Evolutionary conservation across 805 yeast genomes (phyloP).

Genomic region (Metschnikowia rubicola): DNA sequence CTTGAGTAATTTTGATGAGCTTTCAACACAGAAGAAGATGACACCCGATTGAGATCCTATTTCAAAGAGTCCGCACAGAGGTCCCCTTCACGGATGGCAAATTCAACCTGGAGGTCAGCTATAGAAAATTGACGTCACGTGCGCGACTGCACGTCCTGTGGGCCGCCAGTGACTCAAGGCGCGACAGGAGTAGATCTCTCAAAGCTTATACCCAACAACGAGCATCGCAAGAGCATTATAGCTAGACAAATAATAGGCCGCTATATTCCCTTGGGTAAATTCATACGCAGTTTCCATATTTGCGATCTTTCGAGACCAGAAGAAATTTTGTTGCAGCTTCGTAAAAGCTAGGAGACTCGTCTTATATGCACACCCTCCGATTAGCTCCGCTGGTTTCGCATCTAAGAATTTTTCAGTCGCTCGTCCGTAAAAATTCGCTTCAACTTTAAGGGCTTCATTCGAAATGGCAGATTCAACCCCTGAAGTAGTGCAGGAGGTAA

Average conservation of each 20-base stretch:
- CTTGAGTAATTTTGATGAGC: too few species aligned
- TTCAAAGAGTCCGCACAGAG: not conserved
- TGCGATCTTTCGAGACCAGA: too few species aligned
- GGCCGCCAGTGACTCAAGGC: too few species aligned
- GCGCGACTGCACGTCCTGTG: not conserved
- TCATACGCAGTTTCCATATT: too few species aligned
- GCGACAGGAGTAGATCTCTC: not conserved
- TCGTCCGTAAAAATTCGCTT: not conserved
- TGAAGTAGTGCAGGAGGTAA: constrained; percentile 18
- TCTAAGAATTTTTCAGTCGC: constrained; percentile 7
- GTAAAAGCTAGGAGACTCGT: not conserved
- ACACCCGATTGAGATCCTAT: too few species aligned
- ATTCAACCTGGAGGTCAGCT: not conserved
- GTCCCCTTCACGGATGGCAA: constrained; percentile 1
- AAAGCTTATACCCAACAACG: not conserved
- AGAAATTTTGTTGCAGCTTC: too few species aligned
- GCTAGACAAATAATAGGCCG: too few species aligned
- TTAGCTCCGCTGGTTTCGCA: constrained; percentile 8
- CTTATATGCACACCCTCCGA: constrained; percentile 1
- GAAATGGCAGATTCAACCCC: constrained; percentile 17
- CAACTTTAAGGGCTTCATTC: not conserved
- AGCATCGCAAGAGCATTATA: too few species aligned
- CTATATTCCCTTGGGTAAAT: too few species aligned
- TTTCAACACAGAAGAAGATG: too few species aligned
- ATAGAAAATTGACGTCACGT: not conserved